Evolutionary conservation across 2,329 filamentous ascomycete species (phyloP), one percentile per base, ranked within the genome.

Genomic region (Paraphaeosphaeria sporulosa): DNA sequence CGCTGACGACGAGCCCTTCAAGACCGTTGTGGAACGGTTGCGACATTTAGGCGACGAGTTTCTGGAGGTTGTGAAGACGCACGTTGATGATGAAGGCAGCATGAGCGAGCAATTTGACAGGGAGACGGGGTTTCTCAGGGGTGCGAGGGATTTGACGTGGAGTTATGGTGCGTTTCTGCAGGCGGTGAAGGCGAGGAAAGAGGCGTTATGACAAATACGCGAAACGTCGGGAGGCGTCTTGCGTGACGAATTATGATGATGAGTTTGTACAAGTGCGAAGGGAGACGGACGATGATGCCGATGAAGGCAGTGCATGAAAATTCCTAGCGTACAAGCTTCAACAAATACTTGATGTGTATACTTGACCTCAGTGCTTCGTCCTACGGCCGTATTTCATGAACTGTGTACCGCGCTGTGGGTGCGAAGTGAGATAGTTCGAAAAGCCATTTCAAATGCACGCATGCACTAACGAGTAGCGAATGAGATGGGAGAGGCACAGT

Each of bases 71-170:
- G 73, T 82, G 19, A 75, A 72, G 60, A 72, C 59, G 58, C 78
- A 82, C 66, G 71, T 78, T 1, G 75, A 75, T 58, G 60, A 53
- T 0, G 74, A 78, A 21, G 80, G 80, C 0, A 64, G 68, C 13
- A 70, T 82, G 71, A 80, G 78, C 62, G 80, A 82, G 71, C 79
- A 82, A 61, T 81, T 82, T 57, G 78, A 80, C 64, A 66, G 73
- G 4, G 69, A 66, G 19, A 79, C 69, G 8, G 80, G 80, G 6
- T 78, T 65, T 52, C 75, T 79, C 73, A 66, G 71, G 4, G 80
- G 79, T 1, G 80, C 80, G 32, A 64, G 64, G 23, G 79, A 82
- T 66, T 63, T 82, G 71, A 82, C 80, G 4, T 82, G 80, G 80
- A 80, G 78, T 60, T 81, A 82, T 64, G 79, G 78, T 5, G 77